Evolutionary conservation across 352 stramenopile genomes (phyloP).

Genomic region (Globisporangium canariense): DNA sequence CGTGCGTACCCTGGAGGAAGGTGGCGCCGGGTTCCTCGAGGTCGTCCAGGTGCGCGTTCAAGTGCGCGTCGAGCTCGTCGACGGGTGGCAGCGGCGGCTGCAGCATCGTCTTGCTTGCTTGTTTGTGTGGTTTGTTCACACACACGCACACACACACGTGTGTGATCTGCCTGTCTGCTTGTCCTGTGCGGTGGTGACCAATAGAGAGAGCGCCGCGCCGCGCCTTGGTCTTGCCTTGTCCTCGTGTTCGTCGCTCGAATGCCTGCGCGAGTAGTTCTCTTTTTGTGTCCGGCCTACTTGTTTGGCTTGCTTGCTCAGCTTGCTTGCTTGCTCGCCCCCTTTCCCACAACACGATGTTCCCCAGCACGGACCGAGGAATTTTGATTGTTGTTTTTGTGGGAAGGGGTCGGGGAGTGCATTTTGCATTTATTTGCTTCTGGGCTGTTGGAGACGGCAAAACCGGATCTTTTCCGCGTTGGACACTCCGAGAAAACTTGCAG

Average conservation of each 20-base stretch:
- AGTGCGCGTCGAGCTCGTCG: constrained; percentile 66
- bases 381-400: no score
- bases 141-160: background rate
- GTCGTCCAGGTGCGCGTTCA: constrained; percentile 69
- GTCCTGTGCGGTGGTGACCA: background rate
- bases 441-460: background rate
- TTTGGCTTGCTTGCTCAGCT: background rate
- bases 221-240: background rate
- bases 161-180: background rate
- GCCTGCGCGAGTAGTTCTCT: background rate
- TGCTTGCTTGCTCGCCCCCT: background rate
- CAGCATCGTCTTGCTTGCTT: constrained; percentile 28
- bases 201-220: background rate
- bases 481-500: background rate
- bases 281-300: background rate
- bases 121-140: background rate
- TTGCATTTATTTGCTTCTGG: background rate
- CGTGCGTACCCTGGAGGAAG: constrained; percentile 53
- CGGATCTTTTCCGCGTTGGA: constrained; percentile 17
- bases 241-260: background rate
- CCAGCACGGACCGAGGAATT: no score
- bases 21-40: constrained; percentile 64
- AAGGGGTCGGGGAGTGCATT: constrained; percentile 3
- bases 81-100: constrained; percentile 49
- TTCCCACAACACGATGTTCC: background rate